Base-by-base conservation (phyloP, 2,329 filamentous ascomycete species). In the Exophiala lecanii-corni region DNA sequence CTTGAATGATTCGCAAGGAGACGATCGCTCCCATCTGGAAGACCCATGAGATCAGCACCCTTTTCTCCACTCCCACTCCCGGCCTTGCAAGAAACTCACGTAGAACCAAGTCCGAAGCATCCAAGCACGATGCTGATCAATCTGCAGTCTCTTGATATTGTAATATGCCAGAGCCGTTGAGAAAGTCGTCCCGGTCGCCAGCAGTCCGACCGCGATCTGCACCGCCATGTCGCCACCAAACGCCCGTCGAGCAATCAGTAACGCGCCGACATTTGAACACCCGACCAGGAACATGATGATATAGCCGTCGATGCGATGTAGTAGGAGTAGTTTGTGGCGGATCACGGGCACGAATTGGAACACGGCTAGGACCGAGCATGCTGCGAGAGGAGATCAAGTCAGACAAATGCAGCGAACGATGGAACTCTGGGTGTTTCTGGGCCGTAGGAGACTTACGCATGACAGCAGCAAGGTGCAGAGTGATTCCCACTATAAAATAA, bases 101-200 rank as follows among this genome's bases (percentile, higher is more conserved):
- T 72, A 71, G 28, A 72, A 62, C 72, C 72, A 74, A 5, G 72
- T 67, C 16, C 79, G 59, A 20, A 82, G 54, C 78, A 82, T 82
- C 78, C 78, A 82, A 2, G 75, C 75, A 1, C 79, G 69, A 47
- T 82, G 79, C 54, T 81, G 72, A 21, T 81, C 76, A 36, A 84
- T 76, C 55, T 81, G 78, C 2, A 81, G 59, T 2, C 66, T 62
- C 57, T 76, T 80, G 58, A 82, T 72, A 49, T 80, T 80, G 56
- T 73, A 64, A 21, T 70, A 72, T 1, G 76, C 73, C 32, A 81
- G 46, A 0, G 56, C 47, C 17, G 76, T 57, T 7, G 68, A 65
- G 1, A 58, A 50, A 0, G 71, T 58, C 2, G 75, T 74, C 6
- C 69, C 55, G 20, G 76, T 63, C 1, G 61, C 69, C 0, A 77